phyloP scores from a whole-genome alignment of 2,329 filamentous ascomycete species.

The Thelonectria blattea region DNA sequence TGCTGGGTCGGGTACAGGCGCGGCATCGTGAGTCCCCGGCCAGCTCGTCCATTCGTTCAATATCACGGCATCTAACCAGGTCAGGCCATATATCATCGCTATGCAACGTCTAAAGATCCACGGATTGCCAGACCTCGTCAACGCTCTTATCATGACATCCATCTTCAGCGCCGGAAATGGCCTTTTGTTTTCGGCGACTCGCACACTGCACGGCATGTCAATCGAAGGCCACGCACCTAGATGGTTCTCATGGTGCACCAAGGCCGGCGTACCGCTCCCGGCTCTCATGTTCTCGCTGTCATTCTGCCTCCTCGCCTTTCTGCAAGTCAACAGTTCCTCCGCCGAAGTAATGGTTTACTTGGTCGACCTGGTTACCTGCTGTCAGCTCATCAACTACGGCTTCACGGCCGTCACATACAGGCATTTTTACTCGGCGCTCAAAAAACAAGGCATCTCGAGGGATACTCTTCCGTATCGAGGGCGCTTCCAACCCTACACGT shows the following conservation, averaged over 20 bases:
- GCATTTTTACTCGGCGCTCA: conserved; percentile 21
- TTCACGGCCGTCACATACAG: conserved; percentile 23
- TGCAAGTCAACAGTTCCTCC: conserved; percentile 21
- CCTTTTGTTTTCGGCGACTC: conserved; percentile 53
- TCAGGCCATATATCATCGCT: conserved; percentile 16
- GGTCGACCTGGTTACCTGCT: conserved; percentile 21
- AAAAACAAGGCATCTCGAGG: conserved; percentile 15
- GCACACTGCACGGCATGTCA: conserved; percentile 17
- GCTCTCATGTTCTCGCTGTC: conserved; percentile 18
- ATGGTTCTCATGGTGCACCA: conserved; percentile 17
- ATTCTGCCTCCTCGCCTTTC: conserved; percentile 24
- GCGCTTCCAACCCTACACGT: conserved; percentile 23
- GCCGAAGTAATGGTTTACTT: conserved; percentile 24
- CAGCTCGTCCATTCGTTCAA: no score
- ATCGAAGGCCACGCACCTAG: conserved; percentile 56
- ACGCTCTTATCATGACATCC: conserved; percentile 51
- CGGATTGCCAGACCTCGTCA: conserved; percentile 55
- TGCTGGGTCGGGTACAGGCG: conserved; percentile 13
- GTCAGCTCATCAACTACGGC: conserved; percentile 25
- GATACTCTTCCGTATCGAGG: conserved; percentile 23
- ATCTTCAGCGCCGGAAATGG: conserved; percentile 62
- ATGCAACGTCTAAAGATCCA: conserved; percentile 38
- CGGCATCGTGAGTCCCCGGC: conserved; percentile 9
- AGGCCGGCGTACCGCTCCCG: conserved; percentile 12
- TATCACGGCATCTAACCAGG: neutral